Conservation (phyloP, 805 yeast species). For the Cyberlindnera mycetangii region DNA sequence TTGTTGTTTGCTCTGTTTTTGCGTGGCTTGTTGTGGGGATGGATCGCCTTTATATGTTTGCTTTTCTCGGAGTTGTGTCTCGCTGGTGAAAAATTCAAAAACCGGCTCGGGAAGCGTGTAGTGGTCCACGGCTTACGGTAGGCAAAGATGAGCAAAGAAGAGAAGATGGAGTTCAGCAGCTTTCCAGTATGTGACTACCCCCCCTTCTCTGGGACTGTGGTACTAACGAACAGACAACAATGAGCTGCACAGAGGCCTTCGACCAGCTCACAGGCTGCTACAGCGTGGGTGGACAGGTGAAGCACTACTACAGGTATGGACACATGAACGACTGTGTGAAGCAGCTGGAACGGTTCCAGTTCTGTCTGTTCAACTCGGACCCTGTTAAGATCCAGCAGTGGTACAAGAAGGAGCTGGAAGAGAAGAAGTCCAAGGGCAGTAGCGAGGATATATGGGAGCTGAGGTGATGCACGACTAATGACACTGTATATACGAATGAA, state of each 20-base stretch:
- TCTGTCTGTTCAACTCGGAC: constrained; percentile 64
- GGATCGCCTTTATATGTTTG: too few species aligned
- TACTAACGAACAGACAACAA: constrained; percentile 34
- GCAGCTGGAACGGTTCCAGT: constrained; percentile 73
- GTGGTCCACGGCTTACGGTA: neutral
- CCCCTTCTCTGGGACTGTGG: neutral
- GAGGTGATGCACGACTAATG: constrained; percentile 1
- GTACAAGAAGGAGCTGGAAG: constrained; percentile 60
- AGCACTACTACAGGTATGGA: constrained; percentile 83
- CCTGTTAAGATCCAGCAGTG: constrained; percentile 67
- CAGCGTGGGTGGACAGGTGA: constrained; percentile 86
- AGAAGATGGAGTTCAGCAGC: constrained; percentile 14
- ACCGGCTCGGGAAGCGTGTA: neutral
- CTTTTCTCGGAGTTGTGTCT: too few species aligned
- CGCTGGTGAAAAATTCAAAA: neutral
- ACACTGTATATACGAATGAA: neutral
- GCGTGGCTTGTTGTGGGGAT: neutral
- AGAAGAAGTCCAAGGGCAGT: constrained; percentile 63
- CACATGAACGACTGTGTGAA: constrained; percentile 66
- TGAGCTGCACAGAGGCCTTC: constrained; percentile 79
- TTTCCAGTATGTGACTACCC: constrained; percentile 29
- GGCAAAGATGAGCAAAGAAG: neutral
- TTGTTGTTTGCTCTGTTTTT: neutral
- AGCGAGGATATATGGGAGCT: constrained; percentile 84
- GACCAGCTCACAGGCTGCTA: constrained; percentile 85